These are phyloP conservation scores for Pestalotiopsis sp. DNA, from an alignment of 2,329 filamentous ascomycete species.

Conservation along the genomic window DNA sequence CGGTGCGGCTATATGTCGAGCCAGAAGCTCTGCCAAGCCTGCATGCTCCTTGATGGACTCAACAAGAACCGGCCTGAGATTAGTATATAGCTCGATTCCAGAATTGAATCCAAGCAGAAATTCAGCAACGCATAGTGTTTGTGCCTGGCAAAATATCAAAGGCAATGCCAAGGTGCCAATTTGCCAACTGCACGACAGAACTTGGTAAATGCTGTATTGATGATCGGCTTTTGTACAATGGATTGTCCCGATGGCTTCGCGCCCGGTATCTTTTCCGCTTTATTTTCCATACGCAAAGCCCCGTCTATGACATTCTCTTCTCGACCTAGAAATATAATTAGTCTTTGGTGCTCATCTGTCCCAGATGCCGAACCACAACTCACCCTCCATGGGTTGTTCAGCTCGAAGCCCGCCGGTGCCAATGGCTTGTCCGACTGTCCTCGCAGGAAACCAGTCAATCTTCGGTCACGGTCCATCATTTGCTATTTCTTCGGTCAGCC, in stretches of 20 bases:
- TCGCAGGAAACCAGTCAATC: conserved; percentile 61
- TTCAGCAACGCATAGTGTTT: conserved; percentile 11
- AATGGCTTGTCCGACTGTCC: conserved; percentile 58
- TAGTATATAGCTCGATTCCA: conserved; percentile 42
- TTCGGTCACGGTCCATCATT: conserved; percentile 69
- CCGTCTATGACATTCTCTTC: conserved; percentile 49
- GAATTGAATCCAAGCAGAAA: background rate
- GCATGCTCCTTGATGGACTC: conserved; percentile 82
- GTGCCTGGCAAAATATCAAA: background rate
- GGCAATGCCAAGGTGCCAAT: background rate
- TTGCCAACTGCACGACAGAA: background rate
- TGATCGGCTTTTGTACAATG: conserved; percentile 14
- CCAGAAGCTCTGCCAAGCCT: conserved; percentile 92
- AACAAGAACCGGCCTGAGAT: conserved; percentile 77
- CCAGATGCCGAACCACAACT: conserved; percentile 20
- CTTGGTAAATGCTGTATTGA: conserved; percentile 6
- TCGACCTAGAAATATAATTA: conserved; percentile 44
- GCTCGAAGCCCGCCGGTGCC: conserved; percentile 62
- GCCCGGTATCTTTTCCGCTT: conserved; percentile 9
- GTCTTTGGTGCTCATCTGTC: conserved; percentile 13
- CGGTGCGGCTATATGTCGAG: conserved; percentile 95
- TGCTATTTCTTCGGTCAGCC: conserved; percentile 20
- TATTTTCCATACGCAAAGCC: conserved; percentile 12
- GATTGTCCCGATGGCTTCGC: background rate
- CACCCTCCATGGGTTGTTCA: conserved; percentile 68